phyloP scores from a whole-genome alignment of 73 alveolate genomes.

The Paramecium tetraurelia region DNA sequence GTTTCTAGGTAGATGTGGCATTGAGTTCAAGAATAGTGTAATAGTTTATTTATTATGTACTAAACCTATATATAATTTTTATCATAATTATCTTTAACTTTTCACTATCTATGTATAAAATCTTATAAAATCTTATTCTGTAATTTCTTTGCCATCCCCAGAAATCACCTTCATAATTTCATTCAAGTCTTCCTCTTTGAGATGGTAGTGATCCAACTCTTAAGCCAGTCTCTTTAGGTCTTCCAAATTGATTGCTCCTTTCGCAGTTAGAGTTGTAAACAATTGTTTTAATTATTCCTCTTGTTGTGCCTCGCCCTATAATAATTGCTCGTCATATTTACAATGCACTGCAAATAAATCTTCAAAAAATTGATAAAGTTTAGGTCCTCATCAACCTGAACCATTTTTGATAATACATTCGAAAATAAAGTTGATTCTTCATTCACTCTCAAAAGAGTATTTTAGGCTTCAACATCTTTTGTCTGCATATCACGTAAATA shows the following conservation, averaged over 20 bases:
- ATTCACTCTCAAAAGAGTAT: neutral
- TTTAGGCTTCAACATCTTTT: neutral
- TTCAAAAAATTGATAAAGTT: neutral
- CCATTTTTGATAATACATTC: neutral
- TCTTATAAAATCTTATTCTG: neutral
- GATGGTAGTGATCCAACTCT: neutral
- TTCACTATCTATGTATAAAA: neutral
- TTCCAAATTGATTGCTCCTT: neutral
- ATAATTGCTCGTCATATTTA: neutral
- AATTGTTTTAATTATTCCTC: neutral
- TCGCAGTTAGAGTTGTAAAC: neutral
- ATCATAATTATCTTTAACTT: slow-evolving; percentile 27
- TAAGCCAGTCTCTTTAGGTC: neutral
- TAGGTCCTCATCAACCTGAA: neutral
- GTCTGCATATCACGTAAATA: neutral
- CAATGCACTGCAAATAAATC: neutral
- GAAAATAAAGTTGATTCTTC: neutral
- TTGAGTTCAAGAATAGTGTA: slow-evolving; percentile 34
- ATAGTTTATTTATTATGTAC: slow-evolving; percentile 30
- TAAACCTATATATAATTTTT: slow-evolving; percentile 16
- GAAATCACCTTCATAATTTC: neutral
- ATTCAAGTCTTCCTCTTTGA: neutral
- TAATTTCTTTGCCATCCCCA: neutral
- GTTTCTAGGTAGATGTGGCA: neutral
- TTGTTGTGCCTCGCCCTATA: neutral